Conservation (phyloP, 768 basidiomycete genomes). For the Lepiota brunneoincarnata region DNA sequence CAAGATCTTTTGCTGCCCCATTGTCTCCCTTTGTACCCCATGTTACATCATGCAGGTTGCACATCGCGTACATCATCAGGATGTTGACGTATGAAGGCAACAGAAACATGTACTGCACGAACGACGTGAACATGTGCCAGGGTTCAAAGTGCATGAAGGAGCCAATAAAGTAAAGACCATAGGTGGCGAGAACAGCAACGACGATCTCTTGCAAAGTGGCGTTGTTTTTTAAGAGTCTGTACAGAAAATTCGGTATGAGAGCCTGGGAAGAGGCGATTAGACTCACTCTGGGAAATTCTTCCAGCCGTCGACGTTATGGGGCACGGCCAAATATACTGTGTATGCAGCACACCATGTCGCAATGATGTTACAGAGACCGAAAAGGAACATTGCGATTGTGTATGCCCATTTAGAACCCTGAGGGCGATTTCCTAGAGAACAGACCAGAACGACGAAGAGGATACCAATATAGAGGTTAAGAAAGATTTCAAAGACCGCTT, state of each 20-base stretch:
- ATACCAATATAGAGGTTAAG: constrained; percentile 80
- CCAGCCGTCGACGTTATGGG: constrained; percentile 75
- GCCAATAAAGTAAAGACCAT: constrained; percentile 81
- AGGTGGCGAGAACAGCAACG: constrained; percentile 73
- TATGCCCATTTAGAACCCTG: constrained; percentile 90
- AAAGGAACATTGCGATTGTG: constrained; percentile 68
- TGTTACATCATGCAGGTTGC: constrained; percentile 86
- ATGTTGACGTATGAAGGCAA: constrained; percentile 79
- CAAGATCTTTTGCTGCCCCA: constrained; percentile 82
- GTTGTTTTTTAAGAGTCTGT: constrained; percentile 60
- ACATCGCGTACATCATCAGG: constrained; percentile 94
- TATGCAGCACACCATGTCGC: constrained; percentile 89
- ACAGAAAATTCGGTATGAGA: background rate
- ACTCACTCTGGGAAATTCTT: constrained; percentile 65
- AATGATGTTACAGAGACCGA: constrained; percentile 76
- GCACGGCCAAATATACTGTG: constrained; percentile 84
- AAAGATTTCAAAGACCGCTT: constrained; percentile 75
- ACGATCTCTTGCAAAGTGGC: constrained; percentile 80
- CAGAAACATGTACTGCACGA: constrained; percentile 89
- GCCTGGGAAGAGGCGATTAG: constrained; percentile 8
- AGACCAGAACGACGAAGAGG: constrained; percentile 78
- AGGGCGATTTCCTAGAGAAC: constrained; percentile 90
- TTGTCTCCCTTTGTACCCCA: constrained; percentile 96
- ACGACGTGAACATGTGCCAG: constrained; percentile 96
- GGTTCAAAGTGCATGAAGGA: constrained; percentile 91